Percentiles rank a stretch among this genome's conserved stretches.
Evolutionary conservation across 768 basidiomycete species (phyloP).

Genomic region (Cystofilobasidium capitatum): DNA sequence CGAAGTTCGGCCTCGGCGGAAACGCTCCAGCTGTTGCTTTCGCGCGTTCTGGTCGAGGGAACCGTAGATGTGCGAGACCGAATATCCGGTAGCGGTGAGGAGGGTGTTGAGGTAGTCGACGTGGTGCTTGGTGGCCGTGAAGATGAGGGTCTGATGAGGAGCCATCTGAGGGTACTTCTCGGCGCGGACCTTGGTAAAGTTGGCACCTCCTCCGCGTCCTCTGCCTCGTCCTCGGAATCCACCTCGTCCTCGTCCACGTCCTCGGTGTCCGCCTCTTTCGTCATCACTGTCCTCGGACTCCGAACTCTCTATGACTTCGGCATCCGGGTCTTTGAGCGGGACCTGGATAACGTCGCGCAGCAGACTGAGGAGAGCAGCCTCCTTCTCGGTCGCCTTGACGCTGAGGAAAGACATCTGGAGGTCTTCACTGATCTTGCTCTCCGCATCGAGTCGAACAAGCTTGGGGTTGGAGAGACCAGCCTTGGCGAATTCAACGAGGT

Average conservation of each 20-base stretch:
- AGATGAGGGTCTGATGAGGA: slow-evolving; percentile 85
- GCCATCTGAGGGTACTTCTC: slow-evolving; percentile 44
- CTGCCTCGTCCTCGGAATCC: slow-evolving; percentile 30
- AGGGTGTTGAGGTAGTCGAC: slow-evolving; percentile 84
- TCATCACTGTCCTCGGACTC: slow-evolving; percentile 31
- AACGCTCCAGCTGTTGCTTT: slow-evolving; percentile 78
- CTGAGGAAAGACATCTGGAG: slow-evolving; percentile 90
- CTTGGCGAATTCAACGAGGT: slow-evolving; percentile 95
- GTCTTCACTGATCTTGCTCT: slow-evolving; percentile 89
- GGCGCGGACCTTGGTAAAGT: slow-evolving; percentile 16
- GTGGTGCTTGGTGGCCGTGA: slow-evolving; percentile 95
- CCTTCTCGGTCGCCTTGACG: slow-evolving; percentile 85
- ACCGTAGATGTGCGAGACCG: slow-evolving; percentile 89
- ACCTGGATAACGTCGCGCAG: slow-evolving; percentile 80
- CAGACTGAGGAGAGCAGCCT: slow-evolving; percentile 73
- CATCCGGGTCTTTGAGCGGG: slow-evolving; percentile 37
- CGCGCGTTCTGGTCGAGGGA: slow-evolving; percentile 87
- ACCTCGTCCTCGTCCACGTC: slow-evolving; percentile 26
- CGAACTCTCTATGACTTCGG: slow-evolving; percentile 27
- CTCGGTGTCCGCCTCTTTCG: slow-evolving; percentile 24
- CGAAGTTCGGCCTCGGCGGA: slow-evolving; percentile 66
- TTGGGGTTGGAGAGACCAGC: slow-evolving; percentile 83
- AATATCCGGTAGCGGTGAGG: slow-evolving; percentile 68
- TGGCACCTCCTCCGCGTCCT: slow-evolving; percentile 43
- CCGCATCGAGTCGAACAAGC: slow-evolving; percentile 89